Percentiles rank a stretch among this genome's conserved stretches.
These are phyloP conservation scores for Aspergillus thermomutatus DNA, from an alignment of 2,329 filamentous ascomycete species.

Conservation along the genomic window DNA sequence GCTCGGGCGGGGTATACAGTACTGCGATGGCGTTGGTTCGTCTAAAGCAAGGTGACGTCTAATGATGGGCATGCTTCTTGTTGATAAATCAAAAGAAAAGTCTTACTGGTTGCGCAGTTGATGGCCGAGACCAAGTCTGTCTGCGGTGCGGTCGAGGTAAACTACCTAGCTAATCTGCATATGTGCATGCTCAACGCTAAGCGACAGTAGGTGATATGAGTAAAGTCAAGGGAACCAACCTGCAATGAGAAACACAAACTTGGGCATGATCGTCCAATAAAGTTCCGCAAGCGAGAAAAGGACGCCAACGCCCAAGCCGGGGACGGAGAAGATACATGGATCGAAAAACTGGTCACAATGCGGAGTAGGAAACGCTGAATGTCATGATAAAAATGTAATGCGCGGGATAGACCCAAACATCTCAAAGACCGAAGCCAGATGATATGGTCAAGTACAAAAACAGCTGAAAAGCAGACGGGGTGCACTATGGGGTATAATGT, in stretches of 20 bases:
- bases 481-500: neutral
- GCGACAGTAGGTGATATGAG: neutral
- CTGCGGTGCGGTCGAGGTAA: neutral
- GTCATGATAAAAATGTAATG: neutral
- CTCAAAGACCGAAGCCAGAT: neutral
- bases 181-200: neutral
- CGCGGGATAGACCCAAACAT: neutral
- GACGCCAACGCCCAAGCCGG: neutral
- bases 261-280: neutral
- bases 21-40: neutral
- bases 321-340: neutral
- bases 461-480: neutral
- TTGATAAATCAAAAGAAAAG: neutral
- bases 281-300: neutral
- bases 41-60: neutral
- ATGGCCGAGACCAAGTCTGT: neutral
- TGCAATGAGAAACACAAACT: neutral
- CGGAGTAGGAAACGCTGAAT: neutral
- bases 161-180: neutral
- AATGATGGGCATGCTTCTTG: neutral
- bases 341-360: neutral
- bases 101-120: neutral
- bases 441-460: neutral
- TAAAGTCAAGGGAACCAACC: neutral
- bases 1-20: neutral